phyloP scores from a whole-genome alignment of 257 asterid species.

The Jasminum sambac region DNA sequence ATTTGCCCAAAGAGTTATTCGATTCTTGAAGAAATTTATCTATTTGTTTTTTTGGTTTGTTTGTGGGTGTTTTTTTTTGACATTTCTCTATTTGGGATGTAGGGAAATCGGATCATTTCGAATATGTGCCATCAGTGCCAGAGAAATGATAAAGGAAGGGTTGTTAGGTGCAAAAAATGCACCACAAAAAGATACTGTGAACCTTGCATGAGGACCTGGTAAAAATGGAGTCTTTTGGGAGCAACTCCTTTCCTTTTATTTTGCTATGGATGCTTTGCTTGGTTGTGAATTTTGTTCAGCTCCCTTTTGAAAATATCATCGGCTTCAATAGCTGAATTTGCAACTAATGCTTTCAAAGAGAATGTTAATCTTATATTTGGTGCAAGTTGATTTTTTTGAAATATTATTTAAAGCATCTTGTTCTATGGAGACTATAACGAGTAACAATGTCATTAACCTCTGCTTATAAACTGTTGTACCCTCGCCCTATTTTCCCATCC shows the following conservation, averaged over 20 bases:
- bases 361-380: not conserved
- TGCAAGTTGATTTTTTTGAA: not conserved
- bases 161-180: conserved; percentile 73
- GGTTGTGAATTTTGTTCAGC: not conserved
- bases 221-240: conserved; percentile 9
- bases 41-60: not conserved
- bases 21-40: not conserved
- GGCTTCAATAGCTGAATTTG: not conserved
- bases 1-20: conserved; percentile 1
- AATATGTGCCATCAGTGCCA: conserved; percentile 88
- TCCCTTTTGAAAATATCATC: not conserved
- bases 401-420: not conserved
- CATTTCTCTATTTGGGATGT: conserved; percentile 20
- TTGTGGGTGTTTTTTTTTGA: not conserved
- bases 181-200: conserved; percentile 59
- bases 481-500: not conserved
- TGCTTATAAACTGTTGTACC: not conserved
- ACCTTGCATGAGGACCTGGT: conserved; percentile 80
- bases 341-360: not conserved
- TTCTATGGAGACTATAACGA: not conserved
- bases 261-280: conserved; percentile 7
- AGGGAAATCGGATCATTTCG: conserved; percentile 46
- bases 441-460: not conserved
- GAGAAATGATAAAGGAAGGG: conserved; percentile 82
- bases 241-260: conserved; percentile 4